Evolutionary conservation across 768 basidiomycete species (phyloP).

Genomic region (Tylopilus sp.): DNA sequence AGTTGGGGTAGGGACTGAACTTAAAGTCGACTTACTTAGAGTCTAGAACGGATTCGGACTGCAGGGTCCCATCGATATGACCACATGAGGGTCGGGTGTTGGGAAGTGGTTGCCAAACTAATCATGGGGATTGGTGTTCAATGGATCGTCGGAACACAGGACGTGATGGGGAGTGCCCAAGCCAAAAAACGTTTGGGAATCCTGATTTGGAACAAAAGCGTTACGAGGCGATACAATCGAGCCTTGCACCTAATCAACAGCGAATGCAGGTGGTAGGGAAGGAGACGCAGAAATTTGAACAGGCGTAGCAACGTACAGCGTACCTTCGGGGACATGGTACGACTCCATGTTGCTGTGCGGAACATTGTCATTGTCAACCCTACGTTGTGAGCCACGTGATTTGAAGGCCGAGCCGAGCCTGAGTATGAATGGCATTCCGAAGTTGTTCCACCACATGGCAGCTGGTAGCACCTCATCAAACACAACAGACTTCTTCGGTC

Average conservation of each 20-base stretch:
- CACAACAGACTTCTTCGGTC: no score
- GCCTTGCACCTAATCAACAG: background rate
- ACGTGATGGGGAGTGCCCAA: background rate
- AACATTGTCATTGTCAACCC: no score
- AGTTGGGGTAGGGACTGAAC: background rate
- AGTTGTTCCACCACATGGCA: no score
- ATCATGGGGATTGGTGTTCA: no score
- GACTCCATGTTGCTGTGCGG: no score
- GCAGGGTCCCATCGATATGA: background rate
- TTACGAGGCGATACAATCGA: background rate
- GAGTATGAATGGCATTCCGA: no score
- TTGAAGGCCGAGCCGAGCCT: no score
- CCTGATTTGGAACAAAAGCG: background rate
- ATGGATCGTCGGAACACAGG: background rate
- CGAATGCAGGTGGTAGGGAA: background rate
- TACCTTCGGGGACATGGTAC: background rate
- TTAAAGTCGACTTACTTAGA: background rate
- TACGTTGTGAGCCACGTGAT: no score
- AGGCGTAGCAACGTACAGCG: background rate
- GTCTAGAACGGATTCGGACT: background rate
- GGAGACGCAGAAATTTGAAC: background rate
- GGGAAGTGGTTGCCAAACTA: no score
- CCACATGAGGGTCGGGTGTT: background rate
- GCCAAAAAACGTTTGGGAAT: background rate
- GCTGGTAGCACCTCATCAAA: no score